A percentile compares a stretch with the other conserved stretches of the same genome.
phyloP scores from a whole-genome alignment of 129 eudicot species.

The Heracleum sosnowskyi region DNA sequence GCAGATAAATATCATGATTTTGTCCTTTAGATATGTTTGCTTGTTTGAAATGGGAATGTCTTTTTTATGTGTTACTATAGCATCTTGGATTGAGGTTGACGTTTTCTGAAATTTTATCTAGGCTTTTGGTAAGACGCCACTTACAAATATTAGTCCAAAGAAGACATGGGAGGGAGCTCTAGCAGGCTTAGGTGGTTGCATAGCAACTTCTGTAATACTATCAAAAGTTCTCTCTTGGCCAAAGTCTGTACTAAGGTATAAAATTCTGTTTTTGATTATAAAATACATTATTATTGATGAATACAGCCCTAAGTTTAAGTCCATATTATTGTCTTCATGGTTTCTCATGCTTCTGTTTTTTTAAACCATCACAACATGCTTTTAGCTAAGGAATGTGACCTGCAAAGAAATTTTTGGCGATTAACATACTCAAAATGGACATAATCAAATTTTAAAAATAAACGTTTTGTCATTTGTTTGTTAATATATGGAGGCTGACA shows the following conservation, averaged over 20 bases:
- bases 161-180: constrained; percentile 99
- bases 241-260: constrained; percentile 53
- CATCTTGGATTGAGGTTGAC: neutral
- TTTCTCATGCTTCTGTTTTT: neutral
- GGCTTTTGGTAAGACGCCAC: constrained; percentile 97
- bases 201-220: constrained; percentile 55
- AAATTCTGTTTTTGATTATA: neutral
- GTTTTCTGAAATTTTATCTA: constrained; percentile 22
- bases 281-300: neutral
- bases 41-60: neutral
- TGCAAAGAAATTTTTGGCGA: neutral
- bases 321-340: neutral
- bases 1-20: neutral
- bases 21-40: neutral
- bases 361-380: neutral
- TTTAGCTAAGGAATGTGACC: neutral
- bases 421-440: neutral
- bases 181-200: constrained; percentile 81
- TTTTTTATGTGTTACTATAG: neutral
- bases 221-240: constrained; percentile 80
- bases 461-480: neutral
- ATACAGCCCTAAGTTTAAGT: neutral
- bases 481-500: neutral
- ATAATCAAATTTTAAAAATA: neutral
- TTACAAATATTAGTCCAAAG: constrained; percentile 84